phyloP scores from a whole-genome alignment of 2,329 filamentous ascomycete genomes.

The Akanthomyces uredinophilus region DNA sequence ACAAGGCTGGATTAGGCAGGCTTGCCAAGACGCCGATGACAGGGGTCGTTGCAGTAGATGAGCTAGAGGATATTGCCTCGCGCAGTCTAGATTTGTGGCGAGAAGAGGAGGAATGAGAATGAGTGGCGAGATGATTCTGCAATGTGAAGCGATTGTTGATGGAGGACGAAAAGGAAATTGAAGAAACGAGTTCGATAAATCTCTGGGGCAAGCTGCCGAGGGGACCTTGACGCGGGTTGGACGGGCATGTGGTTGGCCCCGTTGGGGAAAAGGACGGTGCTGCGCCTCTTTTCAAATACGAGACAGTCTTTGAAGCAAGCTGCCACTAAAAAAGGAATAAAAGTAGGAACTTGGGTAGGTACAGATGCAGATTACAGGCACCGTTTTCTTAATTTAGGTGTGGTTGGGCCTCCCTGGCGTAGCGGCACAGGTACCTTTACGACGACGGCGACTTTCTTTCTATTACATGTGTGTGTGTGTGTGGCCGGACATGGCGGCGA shows the following conservation, averaged over 20 bases:
- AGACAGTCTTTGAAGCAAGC: background rate
- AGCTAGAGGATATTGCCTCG: background rate
- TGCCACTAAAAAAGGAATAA: too few species aligned
- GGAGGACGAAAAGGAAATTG: too few species aligned
- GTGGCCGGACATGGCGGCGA: background rate
- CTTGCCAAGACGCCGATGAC: conserved; percentile 3
- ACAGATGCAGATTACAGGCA: too few species aligned
- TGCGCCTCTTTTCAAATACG: background rate
- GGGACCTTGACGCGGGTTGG: background rate
- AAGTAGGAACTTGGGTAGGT: too few species aligned
- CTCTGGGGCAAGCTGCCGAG: background rate
- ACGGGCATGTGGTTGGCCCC: background rate
- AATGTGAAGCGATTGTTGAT: background rate
- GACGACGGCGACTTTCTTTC: too few species aligned
- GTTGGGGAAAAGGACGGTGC: background rate
- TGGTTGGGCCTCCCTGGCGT: background rate
- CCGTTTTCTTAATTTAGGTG: too few species aligned
- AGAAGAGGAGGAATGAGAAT: background rate
- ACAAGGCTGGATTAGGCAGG: background rate
- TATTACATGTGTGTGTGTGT: background rate
- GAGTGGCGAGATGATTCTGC: background rate
- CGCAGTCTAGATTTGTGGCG: background rate
- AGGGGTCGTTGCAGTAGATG: background rate
- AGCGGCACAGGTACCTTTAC: background rate
- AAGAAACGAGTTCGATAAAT: background rate